Evolutionary conservation across 192 early-diverging fungal species (phyloP), one percentile per base, ranked within the genome.

Genomic region (Podila minutissima): DNA sequence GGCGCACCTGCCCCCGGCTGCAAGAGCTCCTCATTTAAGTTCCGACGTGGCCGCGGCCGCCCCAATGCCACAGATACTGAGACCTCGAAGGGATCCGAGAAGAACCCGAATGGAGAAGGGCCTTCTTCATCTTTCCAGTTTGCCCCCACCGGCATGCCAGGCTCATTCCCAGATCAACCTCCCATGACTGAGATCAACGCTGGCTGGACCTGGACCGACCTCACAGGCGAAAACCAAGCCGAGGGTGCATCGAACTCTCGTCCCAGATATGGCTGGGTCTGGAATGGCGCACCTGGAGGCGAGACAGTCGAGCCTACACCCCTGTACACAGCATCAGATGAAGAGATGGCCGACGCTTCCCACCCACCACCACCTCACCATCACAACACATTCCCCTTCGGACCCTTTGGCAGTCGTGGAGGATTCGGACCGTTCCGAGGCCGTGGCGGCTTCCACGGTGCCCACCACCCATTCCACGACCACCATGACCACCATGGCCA

Each of bases 201-300:
- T 20, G 77, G 77, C 4, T 81, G 77, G 77, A 64, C 48, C 19
- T 81, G 77, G 77, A 81, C 66, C 3, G 24, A 28, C 19, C 71
- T 81, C 24, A 37, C 71, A 4, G 53, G 57, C 5, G 61, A 72
- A 2, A 38, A 48, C 17, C 2, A 24, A 1, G 17, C 46, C 12
- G 59, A 19, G 1, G 35, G 31, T 12, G 51, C 63, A 6, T 65
- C 75, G 22, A 41, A 41, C 38, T 33, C 62, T n/a, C 70, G 66
- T 31, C 71, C 66, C 65, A 81, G 73, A 33, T 81, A 64, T 59
- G 77, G 77, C 33, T 81, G 77, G 77, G 77, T 81, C 50, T 81
- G 77, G 77, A 73, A 58, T 12, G 67, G 77, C 20, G 57, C 11
- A 10, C 59, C 64, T 15, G 35, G 59, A 50, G 55, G 31, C 13